Conservation (phyloP, 306 rosid species). For the Betula pendula region DNA sequence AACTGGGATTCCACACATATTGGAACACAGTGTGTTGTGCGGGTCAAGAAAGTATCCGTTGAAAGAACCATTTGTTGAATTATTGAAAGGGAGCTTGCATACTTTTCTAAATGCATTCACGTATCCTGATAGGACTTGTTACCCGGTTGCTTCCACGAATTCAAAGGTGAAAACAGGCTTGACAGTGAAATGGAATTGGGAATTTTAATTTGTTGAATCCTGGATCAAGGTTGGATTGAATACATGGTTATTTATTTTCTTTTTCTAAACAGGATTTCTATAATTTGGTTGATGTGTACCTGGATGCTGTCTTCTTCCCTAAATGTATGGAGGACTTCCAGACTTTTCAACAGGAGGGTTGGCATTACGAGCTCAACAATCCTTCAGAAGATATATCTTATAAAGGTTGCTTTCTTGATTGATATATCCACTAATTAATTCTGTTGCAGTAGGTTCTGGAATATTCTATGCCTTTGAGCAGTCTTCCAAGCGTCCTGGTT, state of each 20-base stretch:
- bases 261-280: conserved; percentile 75
- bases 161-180: conserved; percentile 50
- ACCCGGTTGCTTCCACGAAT: conserved; percentile 96
- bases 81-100: conserved; percentile 86
- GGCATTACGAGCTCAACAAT: conserved; percentile 96
- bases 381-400: conserved; percentile 88
- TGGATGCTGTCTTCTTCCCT: conserved; percentile 98
- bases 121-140: conserved; percentile 97
- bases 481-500: background rate
- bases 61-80: conserved; percentile 92
- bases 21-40: conserved; percentile 94
- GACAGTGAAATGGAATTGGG: conserved; percentile 7
- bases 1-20: conserved; percentile 96
- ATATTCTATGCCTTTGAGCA: background rate
- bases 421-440: background rate
- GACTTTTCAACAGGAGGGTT: conserved; percentile 98
- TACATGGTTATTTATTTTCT: conserved; percentile 12
- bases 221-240: conserved; percentile 8
- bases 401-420: conserved; percentile 53
- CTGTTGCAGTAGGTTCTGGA: background rate
- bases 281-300: conserved; percentile 91
- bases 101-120: conserved; percentile 96
- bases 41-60: conserved; percentile 96
- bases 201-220: conserved; percentile 5
- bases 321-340: conserved; percentile 77